Conservation (phyloP, 176 grass and related monocot species). For the Musa acuminata region DNA sequence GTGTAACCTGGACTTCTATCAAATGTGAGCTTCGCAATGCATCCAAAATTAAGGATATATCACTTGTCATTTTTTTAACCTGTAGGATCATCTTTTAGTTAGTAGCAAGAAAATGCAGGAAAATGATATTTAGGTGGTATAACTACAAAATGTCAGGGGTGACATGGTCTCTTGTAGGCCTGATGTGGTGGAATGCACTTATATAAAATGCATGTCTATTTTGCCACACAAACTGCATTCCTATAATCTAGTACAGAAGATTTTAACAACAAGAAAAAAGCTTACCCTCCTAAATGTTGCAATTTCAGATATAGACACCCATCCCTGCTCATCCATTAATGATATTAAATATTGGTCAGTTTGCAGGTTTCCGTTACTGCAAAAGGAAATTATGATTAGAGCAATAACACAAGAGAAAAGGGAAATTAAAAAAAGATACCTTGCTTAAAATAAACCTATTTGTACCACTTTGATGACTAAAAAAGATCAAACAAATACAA, state of each 20-base stretch:
- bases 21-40: constrained; percentile 46
- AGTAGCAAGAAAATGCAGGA: background rate
- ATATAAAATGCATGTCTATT: no score
- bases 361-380: constrained; percentile 53
- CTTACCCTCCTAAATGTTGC: constrained; percentile 69
- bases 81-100: constrained; percentile 16
- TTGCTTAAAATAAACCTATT: no score
- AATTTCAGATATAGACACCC: constrained; percentile 56
- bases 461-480: background rate
- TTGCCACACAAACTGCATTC: background rate
- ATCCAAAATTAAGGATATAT: constrained; percentile 44
- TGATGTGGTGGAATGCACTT: no score
- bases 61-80: constrained; percentile 63
- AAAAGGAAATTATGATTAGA: background rate
- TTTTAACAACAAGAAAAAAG: constrained; percentile 9
- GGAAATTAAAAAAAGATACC: no score
- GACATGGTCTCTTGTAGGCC: no score
- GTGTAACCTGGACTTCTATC: constrained; percentile 56
- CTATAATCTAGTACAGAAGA: background rate
- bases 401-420: no score
- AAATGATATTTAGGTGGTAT: no score
- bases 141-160: no score
- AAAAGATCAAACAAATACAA: background rate
- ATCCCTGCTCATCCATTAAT: constrained; percentile 67
- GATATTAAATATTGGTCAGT: constrained; percentile 53